These are phyloP conservation scores for Macrolepiota dolichaula DNA, from an alignment of 768 basidiomycete genomes.

Conservation along the genomic window DNA sequence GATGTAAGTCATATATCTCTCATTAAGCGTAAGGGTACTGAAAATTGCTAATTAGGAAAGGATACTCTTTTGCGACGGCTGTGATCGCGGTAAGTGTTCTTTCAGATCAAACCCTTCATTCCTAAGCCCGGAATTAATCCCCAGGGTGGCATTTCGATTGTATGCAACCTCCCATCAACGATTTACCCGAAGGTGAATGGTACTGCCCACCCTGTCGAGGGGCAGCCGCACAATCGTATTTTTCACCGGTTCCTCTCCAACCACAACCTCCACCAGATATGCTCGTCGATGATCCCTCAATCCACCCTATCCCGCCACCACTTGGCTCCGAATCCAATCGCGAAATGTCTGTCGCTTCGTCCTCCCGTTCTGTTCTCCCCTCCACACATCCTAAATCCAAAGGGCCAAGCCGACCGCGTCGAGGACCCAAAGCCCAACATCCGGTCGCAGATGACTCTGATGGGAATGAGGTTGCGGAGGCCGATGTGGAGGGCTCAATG, in stretches of 20 bases:
- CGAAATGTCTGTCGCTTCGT: conserved; percentile 24
- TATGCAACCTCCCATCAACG: conserved; percentile 64
- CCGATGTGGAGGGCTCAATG: conserved; percentile 12
- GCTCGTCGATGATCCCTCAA: conserved; percentile 10
- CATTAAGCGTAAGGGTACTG: conserved; percentile 8
- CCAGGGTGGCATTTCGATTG: conserved; percentile 86
- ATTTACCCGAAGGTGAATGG: conserved; percentile 76
- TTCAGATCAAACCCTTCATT: conserved; percentile 9
- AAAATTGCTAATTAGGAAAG: conserved; percentile 45
- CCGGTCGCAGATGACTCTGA: conserved; percentile 32
- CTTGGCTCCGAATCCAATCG: conserved; percentile 14
- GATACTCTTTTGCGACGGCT: conserved; percentile 90
- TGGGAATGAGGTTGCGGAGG: conserved; percentile 28
- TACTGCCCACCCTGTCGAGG: conserved; percentile 64
- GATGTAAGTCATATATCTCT: conserved; percentile 58
- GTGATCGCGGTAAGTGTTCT: conserved; percentile 71
- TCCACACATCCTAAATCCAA: conserved; percentile 15
- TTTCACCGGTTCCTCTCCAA: conserved; percentile 8
- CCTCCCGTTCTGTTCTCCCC: conserved; percentile 26
- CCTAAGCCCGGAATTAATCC: conserved; percentile 1
- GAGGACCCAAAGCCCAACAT: not conserved
- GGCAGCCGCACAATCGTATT: conserved; percentile 12
- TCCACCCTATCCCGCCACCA: conserved; percentile 6
- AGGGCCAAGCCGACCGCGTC: conserved; percentile 15
- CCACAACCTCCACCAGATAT: conserved; percentile 11